Evolutionary conservation across 2,329 filamentous ascomycete species (phyloP), one percentile per base, ranked within the genome.

Genomic region (Cladorrhinum sp.): DNA sequence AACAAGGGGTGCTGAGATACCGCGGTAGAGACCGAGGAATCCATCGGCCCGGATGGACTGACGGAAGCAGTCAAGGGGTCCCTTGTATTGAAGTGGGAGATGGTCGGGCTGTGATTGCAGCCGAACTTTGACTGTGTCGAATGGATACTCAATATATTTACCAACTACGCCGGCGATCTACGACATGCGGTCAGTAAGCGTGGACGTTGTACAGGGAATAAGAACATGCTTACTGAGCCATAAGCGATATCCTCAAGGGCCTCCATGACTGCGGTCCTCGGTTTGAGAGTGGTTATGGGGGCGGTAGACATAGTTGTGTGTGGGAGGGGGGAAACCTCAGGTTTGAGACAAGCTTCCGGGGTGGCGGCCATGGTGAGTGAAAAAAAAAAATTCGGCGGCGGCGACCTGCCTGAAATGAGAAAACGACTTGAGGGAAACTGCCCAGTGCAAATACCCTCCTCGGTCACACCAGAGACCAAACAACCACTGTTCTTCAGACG

Each of bases 121-220:
- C 46, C 95, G 90, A 62, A 99, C 95, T 78, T 99, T 99, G 74
- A 99, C 88, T 0, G 95, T 99, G 77, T 99, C 95, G 77, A 99
- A 99, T 23, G 95, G 95, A 74, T 97, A 99, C 75, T 99, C 95
- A 72, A 99, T 94, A 74, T 94, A 91, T 79, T 98, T 99, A 64
- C 94, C 94, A 36, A 91, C 87, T 62, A 96, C 86, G 63, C 95
- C 95, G 59, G 94, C 93, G 62, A 85, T 75, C 90, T 92, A 66
- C 1, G 7, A 4, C 21, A 9, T 23, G 23, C 20, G 10, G 60
- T 68, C 62, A 71, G 67, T 9, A 2, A n/a, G 28, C 42, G 14
- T 49, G 46, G 24, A 33, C 14, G 9, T 7, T 14, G 23, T 12
- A 16, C 9, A 28, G n/a, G 7, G 7, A 46, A 30, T 5, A n/a